Percentiles rank a stretch among this genome's conserved stretches.
Conservation (phyloP, 164 flowering plant species). For the Santalum album region DNA sequence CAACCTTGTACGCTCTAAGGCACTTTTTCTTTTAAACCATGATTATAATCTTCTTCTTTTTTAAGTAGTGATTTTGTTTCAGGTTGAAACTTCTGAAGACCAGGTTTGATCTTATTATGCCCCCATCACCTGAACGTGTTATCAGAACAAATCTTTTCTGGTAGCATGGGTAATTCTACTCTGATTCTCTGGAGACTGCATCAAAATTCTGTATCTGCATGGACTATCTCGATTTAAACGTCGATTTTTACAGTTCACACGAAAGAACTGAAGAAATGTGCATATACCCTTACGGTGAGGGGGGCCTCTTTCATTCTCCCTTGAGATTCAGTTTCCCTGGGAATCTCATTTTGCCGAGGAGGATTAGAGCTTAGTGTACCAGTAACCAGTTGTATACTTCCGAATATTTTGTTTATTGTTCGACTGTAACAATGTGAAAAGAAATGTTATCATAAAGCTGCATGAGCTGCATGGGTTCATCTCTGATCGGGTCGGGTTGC, state of each 20-base stretch:
- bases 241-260: too few species aligned
- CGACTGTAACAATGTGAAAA: too few species aligned
- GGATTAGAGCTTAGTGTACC: not conserved
- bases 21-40: not conserved
- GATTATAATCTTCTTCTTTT: not conserved
- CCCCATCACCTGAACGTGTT: not conserved
- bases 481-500: too few species aligned
- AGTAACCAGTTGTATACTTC: not conserved
- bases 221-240: too few species aligned
- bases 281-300: not conserved
- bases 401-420: too few species aligned
- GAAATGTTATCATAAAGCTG: too few species aligned
- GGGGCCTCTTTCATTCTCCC: not conserved
- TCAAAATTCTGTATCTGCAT: too few species aligned
- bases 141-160: not conserved
- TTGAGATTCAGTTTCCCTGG: not conserved
- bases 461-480: too few species aligned
- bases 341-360: not conserved
- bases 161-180: not conserved
- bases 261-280: not conserved
- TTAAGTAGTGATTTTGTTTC: conserved; percentile 7
- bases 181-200: not conserved
- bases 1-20: not conserved
- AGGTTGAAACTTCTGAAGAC: not conserved
- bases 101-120: not conserved